Evolutionary conservation across 2,329 filamentous ascomycete species (phyloP), one percentile per base, ranked within the genome.

Genomic region (Ascochyta lentis): DNA sequence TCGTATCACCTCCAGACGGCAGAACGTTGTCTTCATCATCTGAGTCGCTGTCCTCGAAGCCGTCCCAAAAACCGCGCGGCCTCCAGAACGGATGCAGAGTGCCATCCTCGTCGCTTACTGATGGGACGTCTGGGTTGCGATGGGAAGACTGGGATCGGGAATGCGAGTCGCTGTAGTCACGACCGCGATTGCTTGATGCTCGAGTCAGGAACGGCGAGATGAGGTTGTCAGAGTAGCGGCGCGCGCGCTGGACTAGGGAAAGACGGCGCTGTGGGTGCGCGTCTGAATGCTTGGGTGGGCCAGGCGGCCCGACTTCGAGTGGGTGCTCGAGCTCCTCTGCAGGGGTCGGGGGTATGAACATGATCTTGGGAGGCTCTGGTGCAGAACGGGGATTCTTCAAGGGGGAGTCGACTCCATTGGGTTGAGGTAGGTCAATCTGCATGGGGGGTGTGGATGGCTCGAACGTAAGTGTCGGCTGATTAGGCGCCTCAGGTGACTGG

Each of bases 51-150:
- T 77, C 74, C n/a, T 72, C 70, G 47, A 77, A 84, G 35, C 83
- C 83, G 35, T 86, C 84, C 84, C 84, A 88, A 71, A 87, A 87
- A n/a, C 81, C 81, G 34, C 82, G 81, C 1, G 86, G 86, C 22
- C 82, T 80, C 86, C 86, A 88, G 67, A 87, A 85, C 1, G 86
- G 84, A 60, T 86, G 81, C 6, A 86, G 70, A 37, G 78, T 79
- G 39, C 77, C 77, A 49, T 84, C 79, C 42, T 71, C 65, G 16
- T 73, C 69, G 19, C 64, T 69, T 12, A 74, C 70, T 6, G 60
- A 70, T 1, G 71, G 72, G 0, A 72, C 61, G 0, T 62, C 64
- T 10, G 62, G 64, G 24, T 63, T 67, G 6, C 56, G 59, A 23
- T 62, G 59, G 29, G 52, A 62, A 8, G 49, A 54, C 10, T 52